A percentile compares a stretch with the other conserved stretches of the same genome.
Conservation (phyloP, 2,329 filamentous ascomycete species). For the Fusarium concolor region DNA sequence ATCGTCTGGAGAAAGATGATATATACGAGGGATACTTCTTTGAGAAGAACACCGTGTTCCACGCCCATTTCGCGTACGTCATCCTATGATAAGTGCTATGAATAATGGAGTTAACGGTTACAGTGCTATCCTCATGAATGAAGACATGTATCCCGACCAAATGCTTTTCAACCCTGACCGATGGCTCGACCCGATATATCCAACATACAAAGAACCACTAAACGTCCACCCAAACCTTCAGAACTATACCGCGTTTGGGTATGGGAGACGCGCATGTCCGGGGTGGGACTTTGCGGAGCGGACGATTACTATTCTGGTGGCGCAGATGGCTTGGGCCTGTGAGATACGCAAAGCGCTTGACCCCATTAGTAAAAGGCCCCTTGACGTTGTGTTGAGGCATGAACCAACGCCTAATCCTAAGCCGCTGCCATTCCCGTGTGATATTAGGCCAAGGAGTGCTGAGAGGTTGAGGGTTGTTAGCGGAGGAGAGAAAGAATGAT, state of each 20-base stretch:
- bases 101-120: no score
- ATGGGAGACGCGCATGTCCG: background rate
- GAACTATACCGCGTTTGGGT: background rate
- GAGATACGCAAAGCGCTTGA: background rate
- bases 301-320: background rate
- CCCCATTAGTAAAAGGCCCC: background rate
- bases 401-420: background rate
- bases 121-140: constrained; percentile 9
- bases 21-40: constrained; percentile 9
- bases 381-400: background rate
- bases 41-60: background rate
- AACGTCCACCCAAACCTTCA: background rate
- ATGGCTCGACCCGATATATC: constrained; percentile 2
- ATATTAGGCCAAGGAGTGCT: background rate
- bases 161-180: constrained; percentile 6
- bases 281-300: background rate
- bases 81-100: no score
- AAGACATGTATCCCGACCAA: constrained; percentile 9
- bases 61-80: background rate
- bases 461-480: background rate
- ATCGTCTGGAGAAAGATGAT: constrained; percentile 6
- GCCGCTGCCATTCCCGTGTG: background rate
- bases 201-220: background rate
- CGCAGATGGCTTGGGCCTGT: background rate
- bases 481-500: background rate